Evolutionary conservation across 495 filamentous ascomycete genomes (phyloP).

Genomic region (Xylaria intraflava): DNA sequence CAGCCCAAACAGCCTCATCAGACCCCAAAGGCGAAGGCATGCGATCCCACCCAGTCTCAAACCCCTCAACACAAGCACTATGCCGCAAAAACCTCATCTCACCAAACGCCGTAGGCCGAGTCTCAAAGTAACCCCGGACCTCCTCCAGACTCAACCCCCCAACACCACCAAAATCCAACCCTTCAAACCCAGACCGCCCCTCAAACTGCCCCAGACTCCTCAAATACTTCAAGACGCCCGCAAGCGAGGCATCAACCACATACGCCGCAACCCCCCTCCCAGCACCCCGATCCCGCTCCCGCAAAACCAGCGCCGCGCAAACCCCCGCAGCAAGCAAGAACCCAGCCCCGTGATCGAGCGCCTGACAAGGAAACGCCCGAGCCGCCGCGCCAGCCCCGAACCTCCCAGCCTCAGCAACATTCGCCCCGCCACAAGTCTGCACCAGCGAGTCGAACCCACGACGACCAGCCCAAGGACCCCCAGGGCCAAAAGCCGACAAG

Average conservation of each 20-base stretch:
- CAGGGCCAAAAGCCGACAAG: conserved; percentile 46
- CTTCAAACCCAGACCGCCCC: conserved; percentile 32
- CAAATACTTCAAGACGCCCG: conserved; percentile 51
- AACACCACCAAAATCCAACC: background rate
- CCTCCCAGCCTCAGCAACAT: conserved; percentile 39
- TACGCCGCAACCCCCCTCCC: conserved; percentile 37
- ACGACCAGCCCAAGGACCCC: conserved; percentile 15
- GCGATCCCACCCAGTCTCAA: conserved; percentile 27
- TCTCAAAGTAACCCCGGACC: conserved; percentile 17
- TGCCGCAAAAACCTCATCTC: conserved; percentile 30
- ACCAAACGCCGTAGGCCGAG: conserved; percentile 24
- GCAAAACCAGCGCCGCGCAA: conserved; percentile 44
- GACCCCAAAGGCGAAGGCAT: conserved; percentile 32
- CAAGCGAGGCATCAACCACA: conserved; percentile 46
- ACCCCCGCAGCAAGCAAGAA: conserved; percentile 51
- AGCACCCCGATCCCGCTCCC: conserved; percentile 25
- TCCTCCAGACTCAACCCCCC: conserved; percentile 27
- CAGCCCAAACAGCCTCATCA: conserved; percentile 28
- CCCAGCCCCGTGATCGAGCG: conserved; percentile 25
- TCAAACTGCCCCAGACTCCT: conserved; percentile 48
- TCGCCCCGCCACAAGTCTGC: conserved; percentile 48
- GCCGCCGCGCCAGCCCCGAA: conserved; percentile 48
- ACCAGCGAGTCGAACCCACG: conserved; percentile 44
- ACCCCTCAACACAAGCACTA: conserved; percentile 27
- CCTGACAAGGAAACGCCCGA: conserved; percentile 38